Base-by-base conservation (phyloP, 164 flowering plant genomes). In the Euptelea pleiosperma region DNA sequence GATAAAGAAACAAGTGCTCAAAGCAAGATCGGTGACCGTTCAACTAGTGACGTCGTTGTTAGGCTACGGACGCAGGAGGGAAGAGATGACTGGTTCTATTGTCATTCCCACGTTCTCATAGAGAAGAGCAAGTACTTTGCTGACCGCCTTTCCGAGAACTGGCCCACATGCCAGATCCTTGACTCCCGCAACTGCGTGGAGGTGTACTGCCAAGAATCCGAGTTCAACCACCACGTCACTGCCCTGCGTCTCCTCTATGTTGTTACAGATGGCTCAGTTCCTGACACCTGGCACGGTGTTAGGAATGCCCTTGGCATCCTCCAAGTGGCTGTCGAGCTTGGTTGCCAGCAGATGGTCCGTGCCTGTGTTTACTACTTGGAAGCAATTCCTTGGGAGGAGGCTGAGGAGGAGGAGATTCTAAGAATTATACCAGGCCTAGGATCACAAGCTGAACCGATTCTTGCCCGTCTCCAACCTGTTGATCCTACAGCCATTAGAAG, bases 301-400 rank as follows among this genome's bases (percentile, higher is more conserved):
- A 78, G 66, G 64, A 86, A 76, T 66, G 78, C 96, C 11, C 84
- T 94, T 55, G 91, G 91, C 58, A 81, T 80, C 57, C 86, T 94
- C 10, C 81, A 52, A 49, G 97, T 81, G 25, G 85, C 96, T 3
- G 61, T 77, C 34, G 68, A 73, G 41, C 96, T 91, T 24, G 88
- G 81, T 18, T 82, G 97, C 70, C 81, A 66, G 1, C 57, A 67
- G 34, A 79, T 94, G 22, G 58, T 80, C 26, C 36, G 70, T 34
- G 75, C 84, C 10, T 90, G 93, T 73, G 88, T 85, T 43, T 72
- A 69, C 24, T 90, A 88, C 78, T 68, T 90, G 69, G 99, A 94
- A 75, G 93, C 97, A 49, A 81, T 88, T n/a, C 95, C 97, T n/a
- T 94, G 99, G 99, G 97, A 94, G 60, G 99, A 94, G 72, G 65